Base-by-base conservation (phyloP, 2,329 filamentous ascomycete genomes). In the Venturia carpophila region DNA sequence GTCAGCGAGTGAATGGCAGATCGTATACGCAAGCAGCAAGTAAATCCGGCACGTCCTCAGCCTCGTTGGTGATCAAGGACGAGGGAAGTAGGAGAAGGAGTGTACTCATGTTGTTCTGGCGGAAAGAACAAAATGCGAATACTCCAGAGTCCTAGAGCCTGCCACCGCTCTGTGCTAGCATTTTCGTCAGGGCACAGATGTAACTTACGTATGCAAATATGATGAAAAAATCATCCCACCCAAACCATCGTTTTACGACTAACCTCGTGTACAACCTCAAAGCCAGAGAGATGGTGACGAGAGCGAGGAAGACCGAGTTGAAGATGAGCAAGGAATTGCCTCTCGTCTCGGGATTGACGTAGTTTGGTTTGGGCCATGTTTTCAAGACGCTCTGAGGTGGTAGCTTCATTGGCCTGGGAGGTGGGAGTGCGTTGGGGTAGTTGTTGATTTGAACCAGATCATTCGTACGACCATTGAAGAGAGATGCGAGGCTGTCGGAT, bases 181-280 rank as follows among this genome's bases (percentile, higher is more conserved):
- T n/a, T n/a, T n/a, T n/a, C n/a, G n/a, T n/a, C n/a, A 55, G 24
- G 17, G 17, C 19, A 15, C 10, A 17, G 24, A 19, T 34, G 49
- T 10, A 15, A 62, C 64, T 49, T 56, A 66, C 63, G 58, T 39
- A 65, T 39, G 60, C 45, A 47, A 56, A 37, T n/a, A 66, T 37
- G 56, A 66, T 66, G 27, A 66, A 66, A 11, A 67, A 34, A 66
- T 66, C 65, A 52, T 66, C 65, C 55, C 24, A 52, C 19, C 65
- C 65, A 49, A 66, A 66, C 64, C 52, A 66, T 13, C n/a, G 11
- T 6, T 56, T 42, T 9, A 66, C 45, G 24, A 65, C 10, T 15
- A 66, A 21, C 34, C 65, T 60, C 39, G 63, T 49, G 27, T 61
- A 66, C 3, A 66, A 17, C 49, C 65, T 21, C 30, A 65, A 13